Conservation (phyloP, 768 basidiomycete genomes). For the Suillus subaureus region DNA sequence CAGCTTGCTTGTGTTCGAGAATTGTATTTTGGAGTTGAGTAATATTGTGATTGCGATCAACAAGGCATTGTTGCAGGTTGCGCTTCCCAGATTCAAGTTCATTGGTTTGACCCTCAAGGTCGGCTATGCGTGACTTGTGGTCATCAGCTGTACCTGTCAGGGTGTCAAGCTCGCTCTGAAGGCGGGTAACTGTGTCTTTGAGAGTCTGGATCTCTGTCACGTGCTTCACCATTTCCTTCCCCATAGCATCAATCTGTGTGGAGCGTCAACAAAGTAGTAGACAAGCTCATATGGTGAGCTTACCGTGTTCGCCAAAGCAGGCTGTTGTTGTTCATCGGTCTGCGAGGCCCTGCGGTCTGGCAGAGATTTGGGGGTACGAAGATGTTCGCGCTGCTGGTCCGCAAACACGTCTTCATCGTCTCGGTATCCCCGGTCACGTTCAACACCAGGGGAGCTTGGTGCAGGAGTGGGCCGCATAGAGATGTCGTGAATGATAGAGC, state of each 20-base stretch:
- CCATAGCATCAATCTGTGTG: not conserved
- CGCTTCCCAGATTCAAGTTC: not conserved
- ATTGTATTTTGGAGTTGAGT: not conserved
- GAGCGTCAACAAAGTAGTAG: not conserved
- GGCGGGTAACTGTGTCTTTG: not conserved
- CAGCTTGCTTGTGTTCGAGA: not conserved
- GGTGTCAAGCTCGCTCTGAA: constrained; percentile 4
- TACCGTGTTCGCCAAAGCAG: not conserved
- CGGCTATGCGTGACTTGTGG: constrained; percentile 6
- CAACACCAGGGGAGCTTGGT: constrained; percentile 37
- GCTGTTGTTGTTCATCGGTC: not conserved
- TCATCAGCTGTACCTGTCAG: not conserved
- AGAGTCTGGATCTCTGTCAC: not conserved
- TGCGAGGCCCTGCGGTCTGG: not conserved
- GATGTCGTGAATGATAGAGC: constrained; percentile 46
- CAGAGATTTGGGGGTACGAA: constrained; percentile 9
- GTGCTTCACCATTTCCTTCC: too few relatives aligned
- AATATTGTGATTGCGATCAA: not conserved
- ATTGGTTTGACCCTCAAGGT: constrained; percentile 8
- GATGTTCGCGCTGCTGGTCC: not conserved
- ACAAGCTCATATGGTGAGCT: not conserved
- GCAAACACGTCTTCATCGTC: constrained; percentile 13
- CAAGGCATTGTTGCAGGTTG: not conserved
- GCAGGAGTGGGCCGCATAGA: constrained; percentile 56
- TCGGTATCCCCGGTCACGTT: constrained; percentile 7